Evolutionary conservation across 495 filamentous ascomycete species (phyloP).

Genomic region (Penicillium malachiteum): DNA sequence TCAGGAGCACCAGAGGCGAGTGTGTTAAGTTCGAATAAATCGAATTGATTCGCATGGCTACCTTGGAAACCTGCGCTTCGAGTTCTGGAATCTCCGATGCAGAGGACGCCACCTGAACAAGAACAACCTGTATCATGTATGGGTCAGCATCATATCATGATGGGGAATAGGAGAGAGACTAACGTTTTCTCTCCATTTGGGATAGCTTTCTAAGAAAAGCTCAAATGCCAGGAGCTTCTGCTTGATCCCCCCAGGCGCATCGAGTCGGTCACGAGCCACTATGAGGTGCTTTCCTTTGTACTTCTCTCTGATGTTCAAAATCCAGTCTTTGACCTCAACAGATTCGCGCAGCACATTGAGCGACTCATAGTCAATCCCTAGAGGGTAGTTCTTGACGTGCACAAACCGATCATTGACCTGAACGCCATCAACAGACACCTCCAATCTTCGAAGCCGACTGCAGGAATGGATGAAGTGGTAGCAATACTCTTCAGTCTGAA

Average conservation of each 20-base stretch:
- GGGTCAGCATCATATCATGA: neutral
- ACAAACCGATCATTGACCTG: conserved; percentile 83
- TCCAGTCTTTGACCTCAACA: conserved; percentile 67
- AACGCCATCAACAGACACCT: conserved; percentile 75
- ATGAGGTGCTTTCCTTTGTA: conserved; percentile 81
- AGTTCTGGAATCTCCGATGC: conserved; percentile 76
- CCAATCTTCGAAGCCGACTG: conserved; percentile 75
- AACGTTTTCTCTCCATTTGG: conserved; percentile 75
- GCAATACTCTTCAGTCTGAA: conserved; percentile 87
- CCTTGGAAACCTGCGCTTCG: conserved; percentile 76
- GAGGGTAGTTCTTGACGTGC: conserved; percentile 55
- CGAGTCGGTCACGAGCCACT: conserved; percentile 84
- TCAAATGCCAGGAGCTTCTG: conserved; percentile 88
- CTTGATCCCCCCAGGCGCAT: conserved; percentile 78
- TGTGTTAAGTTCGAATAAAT: conserved; percentile 77
- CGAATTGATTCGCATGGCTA: conserved; percentile 84
- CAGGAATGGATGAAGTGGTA: conserved; percentile 91
- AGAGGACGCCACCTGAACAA: conserved; percentile 84
- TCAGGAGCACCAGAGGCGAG: conserved; percentile 81
- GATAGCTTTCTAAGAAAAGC: conserved; percentile 81
- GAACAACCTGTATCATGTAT: conserved; percentile 53
- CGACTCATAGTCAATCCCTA: conserved; percentile 65
- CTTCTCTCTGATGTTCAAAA: conserved; percentile 64
- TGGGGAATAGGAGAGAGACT: neutral
- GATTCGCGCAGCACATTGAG: conserved; percentile 64